Evolutionary conservation across 495 filamentous ascomycete genomes (phyloP), one percentile per base, ranked within the genome.

Genomic region (Neurospora sublineolata): DNA sequence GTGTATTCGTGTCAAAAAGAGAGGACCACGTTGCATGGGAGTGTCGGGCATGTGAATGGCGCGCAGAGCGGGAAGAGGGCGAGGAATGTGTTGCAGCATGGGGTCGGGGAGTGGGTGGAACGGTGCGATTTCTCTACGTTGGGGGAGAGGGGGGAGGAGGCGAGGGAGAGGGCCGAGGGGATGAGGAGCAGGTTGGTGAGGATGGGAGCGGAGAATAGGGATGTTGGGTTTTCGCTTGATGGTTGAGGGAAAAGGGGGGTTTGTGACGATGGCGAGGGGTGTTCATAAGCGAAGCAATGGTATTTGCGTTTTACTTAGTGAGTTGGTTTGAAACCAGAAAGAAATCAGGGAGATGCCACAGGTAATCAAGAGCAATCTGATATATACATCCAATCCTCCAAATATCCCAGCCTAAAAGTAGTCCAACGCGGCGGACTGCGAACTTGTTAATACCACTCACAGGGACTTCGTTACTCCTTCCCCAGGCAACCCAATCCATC

Each of bases 21-120:
- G 79, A 80, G 93, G 72, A 82, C 92, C 82, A 96, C 92, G 76
- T 76, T 94, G 81, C 92, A 96, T 84, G 93, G 92, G n/a, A 90
- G 89, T 76, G 83, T 96, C 46, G 92, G 92, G 11, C 81, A 88
- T 78, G 86, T 84, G 58, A 80, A 72, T 7, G 86, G 80, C 6
- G 23, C 52, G 1, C 8, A 6, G 8, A 86, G 85, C 27, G 74
- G 79, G 73, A 82, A 84, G 30, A 76, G 92, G 69, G 91, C 92
- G 60, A 87, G 89, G 77, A 93, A 93, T 77, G 91, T 96, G 70
- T 81, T 96, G 81, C 93, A 96, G 85, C 93, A 96, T 85, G 93
- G 89, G 3, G 87, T 94, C 69, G 91, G 91, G 3, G 86, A 86
- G 72, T 96, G 91, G 90, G 89, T 93, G 38, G 84, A 84, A 52